phyloP scores from a whole-genome alignment of 805 yeast species.

The Priceomyces haplophilus region DNA sequence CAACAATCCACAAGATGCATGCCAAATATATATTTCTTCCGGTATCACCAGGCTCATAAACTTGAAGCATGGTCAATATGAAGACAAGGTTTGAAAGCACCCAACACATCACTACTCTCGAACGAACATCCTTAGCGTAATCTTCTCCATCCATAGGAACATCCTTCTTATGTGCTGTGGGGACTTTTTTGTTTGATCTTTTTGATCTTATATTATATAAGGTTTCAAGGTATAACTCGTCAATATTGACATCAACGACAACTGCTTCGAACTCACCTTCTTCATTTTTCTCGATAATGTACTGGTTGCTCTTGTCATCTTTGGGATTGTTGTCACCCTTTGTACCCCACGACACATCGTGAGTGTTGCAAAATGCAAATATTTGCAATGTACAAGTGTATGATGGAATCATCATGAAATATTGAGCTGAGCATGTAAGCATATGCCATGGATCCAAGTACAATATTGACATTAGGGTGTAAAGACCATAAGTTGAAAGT shows the following conservation, averaged over 20 bases:
- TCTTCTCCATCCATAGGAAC: constrained; percentile 55
- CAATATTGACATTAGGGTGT: constrained; percentile 73
- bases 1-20: constrained; percentile 90
- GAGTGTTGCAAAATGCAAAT: constrained; percentile 96
- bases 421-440: constrained; percentile 80
- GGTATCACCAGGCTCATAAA: constrained; percentile 64
- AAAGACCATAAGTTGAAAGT: constrained; percentile 88
- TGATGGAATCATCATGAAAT: constrained; percentile 85
- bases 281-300: constrained; percentile 75
- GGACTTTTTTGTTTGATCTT: constrained; percentile 55
- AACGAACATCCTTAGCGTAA: constrained; percentile 91
- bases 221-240: constrained; percentile 75
- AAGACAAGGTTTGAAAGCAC: constrained; percentile 75
- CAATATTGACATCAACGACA: constrained; percentile 80
- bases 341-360: constrained; percentile 99
- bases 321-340: constrained; percentile 81
- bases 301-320: constrained; percentile 69
- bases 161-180: constrained; percentile 30
- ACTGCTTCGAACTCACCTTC: constrained; percentile 78
- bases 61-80: constrained; percentile 84
- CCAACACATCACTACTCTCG: constrained; percentile 96
- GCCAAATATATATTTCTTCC: constrained; percentile 66
- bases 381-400: constrained; percentile 91
- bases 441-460: constrained; percentile 98
- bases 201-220: constrained; percentile 69